phyloP scores from a whole-genome alignment of 192 early-diverging fungal genomes.

The Coemansia sp. region DNA sequence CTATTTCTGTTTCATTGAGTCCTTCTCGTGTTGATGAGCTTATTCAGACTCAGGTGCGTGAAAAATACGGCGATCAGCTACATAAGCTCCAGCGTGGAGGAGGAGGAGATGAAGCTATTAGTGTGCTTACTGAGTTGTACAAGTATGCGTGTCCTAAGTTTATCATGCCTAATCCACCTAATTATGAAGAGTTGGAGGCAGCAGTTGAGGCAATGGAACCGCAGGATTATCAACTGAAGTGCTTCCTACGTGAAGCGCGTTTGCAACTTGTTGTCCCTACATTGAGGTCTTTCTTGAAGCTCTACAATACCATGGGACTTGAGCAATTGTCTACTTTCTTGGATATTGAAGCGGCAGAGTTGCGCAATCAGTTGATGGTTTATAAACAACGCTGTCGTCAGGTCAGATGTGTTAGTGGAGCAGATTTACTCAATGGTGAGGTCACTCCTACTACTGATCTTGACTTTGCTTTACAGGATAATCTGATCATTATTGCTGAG shows the following conservation, averaged over 20 bases:
- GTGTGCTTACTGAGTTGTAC: conserved; percentile 86
- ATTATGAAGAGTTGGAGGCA: conserved; percentile 65
- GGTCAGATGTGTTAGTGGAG: conserved; percentile 74
- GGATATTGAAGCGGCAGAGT: conserved; percentile 78
- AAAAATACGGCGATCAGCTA: conserved; percentile 91
- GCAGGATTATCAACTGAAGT: conserved; percentile 75
- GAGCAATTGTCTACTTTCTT: conserved; percentile 86
- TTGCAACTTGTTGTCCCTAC: conserved; percentile 83
- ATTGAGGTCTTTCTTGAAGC: conserved; percentile 89
- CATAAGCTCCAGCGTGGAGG: conserved; percentile 79
- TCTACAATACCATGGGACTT: conserved; percentile 90
- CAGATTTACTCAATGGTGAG: conserved; percentile 82
- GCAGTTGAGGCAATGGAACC: conserved; percentile 52
- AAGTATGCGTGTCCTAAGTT: conserved; percentile 92
- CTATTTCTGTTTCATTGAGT: conserved; percentile 85
- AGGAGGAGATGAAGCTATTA: conserved; percentile 72
- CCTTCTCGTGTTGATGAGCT: conserved; percentile 93
- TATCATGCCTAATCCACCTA: conserved; percentile 84
- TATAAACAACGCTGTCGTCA: conserved; percentile 95
- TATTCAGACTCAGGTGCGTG: conserved; percentile 81
- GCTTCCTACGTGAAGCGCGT: conserved; percentile 83
- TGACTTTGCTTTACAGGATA: conserved; percentile 91
- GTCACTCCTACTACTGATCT: conserved; percentile 77
- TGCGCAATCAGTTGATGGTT: conserved; percentile 83
- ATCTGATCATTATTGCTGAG: conserved; percentile 94